These are phyloP conservation scores for Hericium coralloides DNA, from an alignment of 768 basidiomycete species.

Conservation along the genomic window DNA sequence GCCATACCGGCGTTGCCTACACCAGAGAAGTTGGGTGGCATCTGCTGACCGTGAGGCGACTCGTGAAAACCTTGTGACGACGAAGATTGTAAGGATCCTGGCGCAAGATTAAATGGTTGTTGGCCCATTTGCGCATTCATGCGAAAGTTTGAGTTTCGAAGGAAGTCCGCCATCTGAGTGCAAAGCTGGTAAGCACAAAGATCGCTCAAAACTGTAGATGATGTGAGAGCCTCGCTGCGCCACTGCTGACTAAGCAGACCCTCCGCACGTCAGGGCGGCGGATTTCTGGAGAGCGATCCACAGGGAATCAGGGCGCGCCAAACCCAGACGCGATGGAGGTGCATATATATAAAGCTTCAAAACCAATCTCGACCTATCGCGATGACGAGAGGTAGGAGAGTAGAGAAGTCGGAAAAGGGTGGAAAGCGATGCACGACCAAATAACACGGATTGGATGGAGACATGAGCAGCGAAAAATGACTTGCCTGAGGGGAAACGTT, in stretches of 20 bases:
- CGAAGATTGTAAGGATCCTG: conserved; percentile 1
- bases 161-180: not conserved
- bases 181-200: not conserved
- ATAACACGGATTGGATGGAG: not conserved
- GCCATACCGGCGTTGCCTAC: not conserved
- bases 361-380: too few species aligned
- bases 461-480: not conserved
- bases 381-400: too few species aligned
- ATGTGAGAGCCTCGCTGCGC: not conserved
- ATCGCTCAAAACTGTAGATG: not conserved
- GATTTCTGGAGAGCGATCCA: not conserved
- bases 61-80: conserved; percentile 1
- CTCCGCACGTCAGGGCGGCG: not conserved
- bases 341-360: too few species aligned
- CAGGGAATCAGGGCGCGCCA: not conserved
- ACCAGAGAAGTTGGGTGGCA: not conserved
- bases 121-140: not conserved
- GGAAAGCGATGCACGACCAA: not conserved
- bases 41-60: not conserved
- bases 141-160: not conserved
- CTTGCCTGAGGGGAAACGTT: not conserved
- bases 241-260: conserved; percentile 2
- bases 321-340: too few species aligned
- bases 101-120: not conserved
- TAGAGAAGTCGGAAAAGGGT: not conserved